These are phyloP conservation scores for Metarhizium humberi DNA, from an alignment of 2,329 filamentous ascomycete species.

Conservation along the genomic window DNA sequence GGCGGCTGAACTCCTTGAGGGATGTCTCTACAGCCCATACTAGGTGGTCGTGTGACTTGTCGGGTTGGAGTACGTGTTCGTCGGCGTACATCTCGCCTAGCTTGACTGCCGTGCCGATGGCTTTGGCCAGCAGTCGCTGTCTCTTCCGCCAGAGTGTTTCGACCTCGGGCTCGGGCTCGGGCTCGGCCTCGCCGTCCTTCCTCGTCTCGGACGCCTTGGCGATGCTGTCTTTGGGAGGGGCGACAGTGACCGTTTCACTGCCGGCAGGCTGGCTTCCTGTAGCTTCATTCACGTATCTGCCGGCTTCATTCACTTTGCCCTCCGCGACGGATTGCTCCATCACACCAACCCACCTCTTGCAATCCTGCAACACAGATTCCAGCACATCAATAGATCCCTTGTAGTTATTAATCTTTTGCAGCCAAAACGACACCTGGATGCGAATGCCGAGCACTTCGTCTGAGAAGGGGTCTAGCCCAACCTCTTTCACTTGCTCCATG, in stretches of 20 bases:
- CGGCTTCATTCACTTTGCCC: conserved; percentile 33
- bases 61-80: conserved; percentile 63
- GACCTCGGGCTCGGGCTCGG: conserved; percentile 1
- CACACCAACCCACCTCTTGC: conserved; percentile 48
- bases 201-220: conserved; percentile 10
- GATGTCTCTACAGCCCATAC: conserved; percentile 75
- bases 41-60: conserved; percentile 63
- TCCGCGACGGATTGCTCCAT: conserved; percentile 42
- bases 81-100: conserved; percentile 75
- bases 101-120: conserved; percentile 71
- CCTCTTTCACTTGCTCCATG: conserved; percentile 60
- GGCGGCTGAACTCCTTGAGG: conserved; percentile 62
- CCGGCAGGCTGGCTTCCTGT: not conserved
- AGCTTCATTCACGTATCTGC: conserved; percentile 18
- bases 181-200: not conserved
- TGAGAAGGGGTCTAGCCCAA: conserved; percentile 78
- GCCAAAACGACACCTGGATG: conserved; percentile 68
- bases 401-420: conserved; percentile 67
- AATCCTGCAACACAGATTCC: conserved; percentile 66
- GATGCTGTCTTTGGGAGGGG: not conserved
- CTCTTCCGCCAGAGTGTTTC: conserved; percentile 49
- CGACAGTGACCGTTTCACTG: not conserved
- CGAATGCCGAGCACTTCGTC: conserved; percentile 87
- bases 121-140: conserved; percentile 61
- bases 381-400: conserved; percentile 66